These are phyloP conservation scores for Umbelopsis sp. DNA, from an alignment of 192 early-diverging fungal genomes.

Conservation along the genomic window DNA sequence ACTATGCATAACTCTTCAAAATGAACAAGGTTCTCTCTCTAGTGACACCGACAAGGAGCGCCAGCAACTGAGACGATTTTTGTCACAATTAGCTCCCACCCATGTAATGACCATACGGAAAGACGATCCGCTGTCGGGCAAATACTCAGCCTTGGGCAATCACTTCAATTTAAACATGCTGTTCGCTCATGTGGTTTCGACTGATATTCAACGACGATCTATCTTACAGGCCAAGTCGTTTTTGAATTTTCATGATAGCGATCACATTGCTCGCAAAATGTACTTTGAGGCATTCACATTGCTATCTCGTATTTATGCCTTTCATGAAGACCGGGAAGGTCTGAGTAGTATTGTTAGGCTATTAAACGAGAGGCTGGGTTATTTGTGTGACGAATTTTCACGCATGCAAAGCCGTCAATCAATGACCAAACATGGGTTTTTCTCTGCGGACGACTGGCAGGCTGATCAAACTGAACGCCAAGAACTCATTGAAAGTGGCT, in stretches of 20 bases:
- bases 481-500: constrained; percentile 7
- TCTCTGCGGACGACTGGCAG: constrained; percentile 5
- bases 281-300: constrained; percentile 26
- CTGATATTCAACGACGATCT: not conserved
- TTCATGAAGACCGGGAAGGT: constrained; percentile 5
- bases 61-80: not conserved
- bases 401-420: constrained; percentile 7
- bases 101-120: constrained; percentile 22
- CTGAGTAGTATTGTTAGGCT: not conserved
- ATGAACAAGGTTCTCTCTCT: not conserved
- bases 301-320: constrained; percentile 3
- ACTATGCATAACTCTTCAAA: constrained; percentile 12
- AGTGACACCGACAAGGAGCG: not conserved
- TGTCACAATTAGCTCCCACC: constrained; percentile 21
- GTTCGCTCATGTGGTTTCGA: constrained; percentile 17
- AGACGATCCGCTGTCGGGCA: not conserved
- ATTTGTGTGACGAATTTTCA: not conserved
- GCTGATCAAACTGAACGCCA: constrained; percentile 11
- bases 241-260: constrained; percentile 25
- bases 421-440: constrained; percentile 12
- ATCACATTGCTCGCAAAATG: constrained; percentile 21
- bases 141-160: constrained; percentile 24
- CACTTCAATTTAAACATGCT: constrained; percentile 24
- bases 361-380: not conserved
- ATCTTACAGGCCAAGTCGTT: constrained; percentile 24